phyloP scores from a whole-genome alignment of 257 asterid species.

The Solanum pinnatisectum region DNA sequence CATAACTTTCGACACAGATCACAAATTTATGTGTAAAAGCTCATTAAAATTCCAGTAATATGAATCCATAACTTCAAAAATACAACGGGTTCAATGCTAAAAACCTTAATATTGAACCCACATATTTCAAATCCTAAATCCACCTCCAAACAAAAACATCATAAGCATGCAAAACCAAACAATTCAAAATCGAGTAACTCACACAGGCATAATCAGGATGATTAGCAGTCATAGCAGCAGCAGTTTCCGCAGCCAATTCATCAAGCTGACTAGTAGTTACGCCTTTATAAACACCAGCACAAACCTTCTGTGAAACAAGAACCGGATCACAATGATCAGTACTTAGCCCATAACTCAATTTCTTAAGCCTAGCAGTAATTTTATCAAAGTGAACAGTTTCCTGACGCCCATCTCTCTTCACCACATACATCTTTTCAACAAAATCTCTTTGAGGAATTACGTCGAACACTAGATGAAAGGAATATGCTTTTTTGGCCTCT shows the following conservation, averaged over 20 bases:
- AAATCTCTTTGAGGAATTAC: constrained; percentile 9
- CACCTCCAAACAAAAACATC: background rate
- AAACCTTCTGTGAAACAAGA: constrained; percentile 80
- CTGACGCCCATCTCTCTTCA: constrained; percentile 92
- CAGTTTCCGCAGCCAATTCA: constrained; percentile 94
- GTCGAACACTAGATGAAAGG: background rate
- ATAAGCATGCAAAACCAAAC: background rate
- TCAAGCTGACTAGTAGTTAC: constrained; percentile 96
- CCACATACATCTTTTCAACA: constrained; percentile 55
- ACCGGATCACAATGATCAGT: constrained; percentile 90
- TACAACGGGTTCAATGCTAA: background rate
- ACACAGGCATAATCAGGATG: constrained; percentile 97
- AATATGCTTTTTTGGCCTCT: background rate
- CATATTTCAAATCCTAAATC: background rate
- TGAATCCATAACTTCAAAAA: background rate
- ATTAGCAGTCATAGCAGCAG: constrained; percentile 91
- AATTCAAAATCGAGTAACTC: constrained; percentile 14
- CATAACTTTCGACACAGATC: background rate
- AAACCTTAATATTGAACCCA: background rate
- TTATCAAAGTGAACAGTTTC: constrained; percentile 93
- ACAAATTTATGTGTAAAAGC: background rate
- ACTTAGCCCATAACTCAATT: constrained; percentile 82
- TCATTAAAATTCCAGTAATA: background rate
- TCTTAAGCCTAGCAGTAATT: constrained; percentile 87
- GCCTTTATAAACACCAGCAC: constrained; percentile 90